Base-by-base conservation (phyloP, 169 alveolate genomes). In the Plasmodium billcollinsi region DNA sequence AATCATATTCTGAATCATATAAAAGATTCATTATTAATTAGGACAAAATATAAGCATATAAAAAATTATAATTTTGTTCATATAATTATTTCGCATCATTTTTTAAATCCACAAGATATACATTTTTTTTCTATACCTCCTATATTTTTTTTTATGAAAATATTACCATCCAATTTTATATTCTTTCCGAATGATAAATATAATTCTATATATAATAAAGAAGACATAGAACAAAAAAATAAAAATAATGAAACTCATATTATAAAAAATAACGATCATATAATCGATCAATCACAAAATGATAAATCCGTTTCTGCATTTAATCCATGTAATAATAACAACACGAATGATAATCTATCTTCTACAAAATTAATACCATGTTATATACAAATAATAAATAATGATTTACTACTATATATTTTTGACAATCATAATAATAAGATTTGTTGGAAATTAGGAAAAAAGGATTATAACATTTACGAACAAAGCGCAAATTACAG, bases 391-490 rank as follows among this genome's bases (percentile, higher is more conserved):
- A 50, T 86, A 26, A 65, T 71, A 43, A 72, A 86, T 72, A 26
- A 20, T 45, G 52, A 86, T 52, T 67, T 86, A n/a, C 43, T 86
- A 71, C 26, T 86, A 71, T 86, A 86, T 24, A 50, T 86, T 43
- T 86, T 72, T 61, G 92, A 86, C 50, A 72, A 61, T 33, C 62
- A 72, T 58, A 65, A 72, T 72, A 72, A 86, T 71, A 86, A 73
- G 43, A 62, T 86, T 15, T 86, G 88, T 45, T 86, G 92, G 92
- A 67, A 29, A 24, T 7, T 86, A 24, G 76, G 7, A 39, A 86
- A 20, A 62, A 66, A 67, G 88, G 88, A 52, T 59, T 61, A 15
- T 86, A 86, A 54, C 45, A 45, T 20, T 29, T 86, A 33, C 18
- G 50, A 18, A 86, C 21, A 72, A 26, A 65, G 29, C 74, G 11